Evolutionary conservation across 192 early-diverging fungal species (phyloP).

Genomic region (Coemansia sp.): DNA sequence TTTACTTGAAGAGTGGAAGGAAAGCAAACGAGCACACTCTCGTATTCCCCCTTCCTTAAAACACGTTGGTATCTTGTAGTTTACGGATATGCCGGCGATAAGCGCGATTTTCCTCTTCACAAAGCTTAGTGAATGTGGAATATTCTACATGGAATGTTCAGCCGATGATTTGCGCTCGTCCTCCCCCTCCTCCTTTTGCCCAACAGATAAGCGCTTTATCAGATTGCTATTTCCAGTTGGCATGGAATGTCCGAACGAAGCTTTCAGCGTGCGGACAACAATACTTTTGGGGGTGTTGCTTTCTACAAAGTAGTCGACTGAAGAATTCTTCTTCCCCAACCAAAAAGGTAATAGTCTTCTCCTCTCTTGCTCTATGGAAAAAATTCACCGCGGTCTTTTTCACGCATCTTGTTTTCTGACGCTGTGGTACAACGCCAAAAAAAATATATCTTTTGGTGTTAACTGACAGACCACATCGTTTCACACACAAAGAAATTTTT

Average conservation of each 20-base stretch:
- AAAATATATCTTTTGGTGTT: too few species aligned
- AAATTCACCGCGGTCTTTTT: background rate
- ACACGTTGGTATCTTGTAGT: too few species aligned
- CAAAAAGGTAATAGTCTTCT: too few species aligned
- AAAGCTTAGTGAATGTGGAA: background rate
- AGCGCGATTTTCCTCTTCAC: too few species aligned
- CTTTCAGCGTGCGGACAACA: background rate
- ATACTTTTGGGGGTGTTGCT: background rate
- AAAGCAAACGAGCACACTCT: background rate
- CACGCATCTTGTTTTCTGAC: background rate
- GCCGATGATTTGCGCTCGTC: background rate
- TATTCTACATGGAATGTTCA: background rate
- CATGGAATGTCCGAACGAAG: background rate
- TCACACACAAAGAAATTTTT: too few species aligned
- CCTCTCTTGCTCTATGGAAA: too few species aligned
- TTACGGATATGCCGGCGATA: background rate
- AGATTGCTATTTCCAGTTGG: background rate
- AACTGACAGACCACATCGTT: too few species aligned
- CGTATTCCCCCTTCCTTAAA: too few species aligned
- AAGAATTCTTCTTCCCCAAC: background rate
- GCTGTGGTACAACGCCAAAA: background rate
- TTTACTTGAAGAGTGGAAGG: background rate
- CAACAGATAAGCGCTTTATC: constrained; percentile 13
- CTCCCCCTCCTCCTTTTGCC: background rate
- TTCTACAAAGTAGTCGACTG: too few species aligned